These are phyloP conservation scores for Microcera coccophila DNA, from an alignment of 2,329 filamentous ascomycete species.

Conservation along the genomic window DNA sequence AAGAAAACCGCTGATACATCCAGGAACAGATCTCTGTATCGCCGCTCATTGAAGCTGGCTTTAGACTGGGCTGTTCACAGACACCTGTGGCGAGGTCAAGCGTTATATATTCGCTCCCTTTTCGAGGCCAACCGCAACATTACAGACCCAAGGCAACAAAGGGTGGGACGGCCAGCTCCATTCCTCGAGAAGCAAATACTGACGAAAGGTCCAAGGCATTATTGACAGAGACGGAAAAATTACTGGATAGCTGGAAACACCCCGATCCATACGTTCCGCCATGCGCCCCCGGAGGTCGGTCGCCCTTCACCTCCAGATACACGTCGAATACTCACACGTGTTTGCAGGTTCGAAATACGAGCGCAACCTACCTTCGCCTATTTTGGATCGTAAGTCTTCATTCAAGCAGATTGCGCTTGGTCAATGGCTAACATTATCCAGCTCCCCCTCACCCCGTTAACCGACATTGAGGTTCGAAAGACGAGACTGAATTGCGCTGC, in stretches of 20 bases:
- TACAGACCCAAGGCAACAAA: constrained; percentile 78
- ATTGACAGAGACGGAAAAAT: constrained; percentile 79
- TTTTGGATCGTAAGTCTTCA: constrained; percentile 74
- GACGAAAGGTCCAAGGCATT: constrained; percentile 56
- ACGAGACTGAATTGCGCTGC: not conserved
- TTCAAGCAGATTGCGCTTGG: not conserved
- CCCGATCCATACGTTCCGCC: constrained; percentile 88
- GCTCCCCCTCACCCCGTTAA: constrained; percentile 28
- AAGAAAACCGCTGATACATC: constrained; percentile 11
- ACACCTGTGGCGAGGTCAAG: constrained; percentile 91
- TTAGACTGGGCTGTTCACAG: constrained; percentile 95
- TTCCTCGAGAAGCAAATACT: constrained; percentile 3
- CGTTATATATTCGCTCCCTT: constrained; percentile 88
- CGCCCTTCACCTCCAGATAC: not conserved
- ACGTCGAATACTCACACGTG: constrained; percentile 9
- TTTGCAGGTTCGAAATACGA: constrained; percentile 86
- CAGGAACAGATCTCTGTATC: constrained; percentile 67
- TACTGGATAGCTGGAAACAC: constrained; percentile 94
- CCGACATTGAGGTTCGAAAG: constrained; percentile 17
- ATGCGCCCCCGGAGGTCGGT: constrained; percentile 84
- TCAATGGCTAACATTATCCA: constrained; percentile 7
- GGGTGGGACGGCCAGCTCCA: constrained; percentile 51
- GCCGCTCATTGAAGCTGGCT: constrained; percentile 85
- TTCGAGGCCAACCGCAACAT: constrained; percentile 92
- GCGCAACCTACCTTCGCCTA: constrained; percentile 78